Base-by-base conservation (phyloP, 768 basidiomycete species). In the Mycena amicta region DNA sequence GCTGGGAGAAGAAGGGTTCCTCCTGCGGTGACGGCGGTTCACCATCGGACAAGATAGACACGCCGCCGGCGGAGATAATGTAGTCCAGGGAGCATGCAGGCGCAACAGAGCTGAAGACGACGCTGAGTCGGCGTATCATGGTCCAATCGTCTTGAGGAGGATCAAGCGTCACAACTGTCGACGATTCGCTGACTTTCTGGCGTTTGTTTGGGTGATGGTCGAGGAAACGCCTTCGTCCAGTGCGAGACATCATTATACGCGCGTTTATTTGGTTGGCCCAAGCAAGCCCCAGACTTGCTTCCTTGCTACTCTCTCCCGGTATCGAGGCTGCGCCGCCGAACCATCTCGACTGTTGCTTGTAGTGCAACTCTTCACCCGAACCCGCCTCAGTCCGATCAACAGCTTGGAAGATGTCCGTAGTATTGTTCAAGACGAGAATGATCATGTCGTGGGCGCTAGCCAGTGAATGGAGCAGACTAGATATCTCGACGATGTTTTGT, bases 191-290 rank as follows among this genome's bases (percentile, higher is more conserved):
- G 20, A 47, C 33, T 68, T 68, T 70, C 58, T 60, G 53, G 60
- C 74, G 67, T 75, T 77, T 68, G 56, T 20, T 30, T 43, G 72
- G 74, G 25, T 57, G 61, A 39, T 76, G 76, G 54, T 77, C 72
- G 26, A 89, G 68, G 57, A 85, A 78, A 46, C 84, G 79, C 56
- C 88, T 80, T 59, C 92, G 78, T 11, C 83, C 83, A 0, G 94
- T 95, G 28, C 92, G 83, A 43, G 82, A 83, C 52, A 97, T 81
- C 80, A 96, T 87, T 46, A 98, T 81, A 23, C 96, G 83, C 3
- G 80, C 82, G 64, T 96, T 95, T 56, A 98, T 79, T 66, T 93
- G 89, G 71, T 96, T 98, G 16, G 95, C 90, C 96, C 96, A 98
- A 8, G 86, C 87, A 51, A 97, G 84, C 2, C 95, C 95, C 2